These are phyloP conservation scores for Phlebopus sp. DNA, from an alignment of 1,284 basidiomycete genomes.

Conservation along the genomic window DNA sequence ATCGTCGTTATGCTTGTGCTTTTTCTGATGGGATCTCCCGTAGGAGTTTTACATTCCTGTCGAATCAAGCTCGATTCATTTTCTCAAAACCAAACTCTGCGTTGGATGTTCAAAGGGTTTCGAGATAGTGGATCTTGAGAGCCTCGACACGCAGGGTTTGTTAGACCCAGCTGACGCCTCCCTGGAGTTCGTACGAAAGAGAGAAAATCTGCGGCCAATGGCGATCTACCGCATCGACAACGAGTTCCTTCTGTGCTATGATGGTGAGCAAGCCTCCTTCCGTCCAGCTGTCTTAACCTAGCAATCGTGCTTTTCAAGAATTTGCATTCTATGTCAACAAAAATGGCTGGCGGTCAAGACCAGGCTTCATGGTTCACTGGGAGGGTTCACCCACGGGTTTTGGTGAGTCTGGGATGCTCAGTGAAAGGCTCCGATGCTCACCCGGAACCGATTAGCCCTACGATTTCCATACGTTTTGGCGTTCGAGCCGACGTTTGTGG, in stretches of 20 bases:
- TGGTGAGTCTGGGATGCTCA: slow-evolving; percentile 52
- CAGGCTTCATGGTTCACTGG: slow-evolving; percentile 95
- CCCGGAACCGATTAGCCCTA: slow-evolving; percentile 56
- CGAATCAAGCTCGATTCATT: slow-evolving; percentile 95
- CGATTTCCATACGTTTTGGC: slow-evolving; percentile 97
- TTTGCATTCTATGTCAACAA: slow-evolving; percentile 99
- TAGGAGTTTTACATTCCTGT: slow-evolving; percentile 99
- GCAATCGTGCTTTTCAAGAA: slow-evolving; percentile 48
- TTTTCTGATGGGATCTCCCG: slow-evolving; percentile 5
- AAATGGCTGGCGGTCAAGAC: slow-evolving; percentile 89
- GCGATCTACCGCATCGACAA: slow-evolving; percentile 97
- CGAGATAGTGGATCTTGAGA: slow-evolving; percentile 98
- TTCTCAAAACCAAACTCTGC: slow-evolving; percentile 96
- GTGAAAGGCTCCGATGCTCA: slow-evolving; percentile 3
- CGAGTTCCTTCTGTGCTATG: slow-evolving; percentile 97
- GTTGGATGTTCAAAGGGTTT: slow-evolving; percentile 99
- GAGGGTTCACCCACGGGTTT: slow-evolving; percentile 94
- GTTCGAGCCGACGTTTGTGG: slow-evolving; percentile 95
- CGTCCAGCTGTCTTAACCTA: slow-evolving; percentile 7
- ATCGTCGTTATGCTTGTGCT: background rate
- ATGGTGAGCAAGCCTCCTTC: slow-evolving; percentile 56
- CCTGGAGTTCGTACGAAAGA: slow-evolving; percentile 91
- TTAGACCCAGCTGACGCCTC: slow-evolving; percentile 91
- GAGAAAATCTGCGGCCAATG: slow-evolving; percentile 89
- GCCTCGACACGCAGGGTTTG: slow-evolving; percentile 93